A percentile compares a stretch with the other conserved stretches of the same genome.
These are phyloP conservation scores for Aspergillus diversus DNA, from an alignment of 495 filamentous ascomycete species.

Conservation along the genomic window DNA sequence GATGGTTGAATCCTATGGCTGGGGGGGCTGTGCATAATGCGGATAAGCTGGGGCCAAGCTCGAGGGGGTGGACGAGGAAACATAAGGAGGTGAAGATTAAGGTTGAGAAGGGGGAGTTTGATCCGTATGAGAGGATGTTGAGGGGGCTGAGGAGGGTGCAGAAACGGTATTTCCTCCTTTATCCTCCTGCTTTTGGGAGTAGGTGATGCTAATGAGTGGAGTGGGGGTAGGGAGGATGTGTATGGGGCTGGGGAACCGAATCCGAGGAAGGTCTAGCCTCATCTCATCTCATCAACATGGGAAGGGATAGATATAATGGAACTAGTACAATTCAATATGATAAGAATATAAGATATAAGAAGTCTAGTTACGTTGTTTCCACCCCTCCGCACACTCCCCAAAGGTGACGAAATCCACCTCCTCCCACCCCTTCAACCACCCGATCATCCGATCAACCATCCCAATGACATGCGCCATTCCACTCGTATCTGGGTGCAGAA, in stretches of 20 bases:
- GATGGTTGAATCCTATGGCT: conserved; percentile 1
- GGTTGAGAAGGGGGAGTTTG: neutral
- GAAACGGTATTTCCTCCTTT: conserved; percentile 10
- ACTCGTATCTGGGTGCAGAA: conserved; percentile 56
- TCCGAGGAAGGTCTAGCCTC: neutral
- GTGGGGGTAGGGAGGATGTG: neutral
- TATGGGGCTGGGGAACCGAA: neutral
- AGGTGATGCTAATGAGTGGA: neutral
- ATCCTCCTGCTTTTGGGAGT: neutral
- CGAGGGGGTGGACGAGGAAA: conserved; percentile 20
- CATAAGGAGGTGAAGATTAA: conserved; percentile 8
- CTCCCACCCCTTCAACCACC: conserved; percentile 46
- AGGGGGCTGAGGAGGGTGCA: conserved; percentile 21
- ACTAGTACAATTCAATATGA: too few species aligned
- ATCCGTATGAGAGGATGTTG: conserved; percentile 20
- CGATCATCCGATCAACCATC: conserved; percentile 52
- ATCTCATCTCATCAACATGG: neutral
- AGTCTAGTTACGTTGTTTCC: conserved; percentile 3
- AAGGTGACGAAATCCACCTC: conserved; percentile 43
- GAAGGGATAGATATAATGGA: too few species aligned
- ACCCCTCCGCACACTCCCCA: conserved; percentile 18
- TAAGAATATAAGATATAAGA: too few species aligned
- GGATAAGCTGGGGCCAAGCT: conserved; percentile 9
- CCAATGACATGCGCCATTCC: conserved; percentile 57
- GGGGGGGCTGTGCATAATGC: conserved; percentile 2